Conservation (phyloP, 2,329 filamentous ascomycete species). For the Ascochyta clinopodiicola region DNA sequence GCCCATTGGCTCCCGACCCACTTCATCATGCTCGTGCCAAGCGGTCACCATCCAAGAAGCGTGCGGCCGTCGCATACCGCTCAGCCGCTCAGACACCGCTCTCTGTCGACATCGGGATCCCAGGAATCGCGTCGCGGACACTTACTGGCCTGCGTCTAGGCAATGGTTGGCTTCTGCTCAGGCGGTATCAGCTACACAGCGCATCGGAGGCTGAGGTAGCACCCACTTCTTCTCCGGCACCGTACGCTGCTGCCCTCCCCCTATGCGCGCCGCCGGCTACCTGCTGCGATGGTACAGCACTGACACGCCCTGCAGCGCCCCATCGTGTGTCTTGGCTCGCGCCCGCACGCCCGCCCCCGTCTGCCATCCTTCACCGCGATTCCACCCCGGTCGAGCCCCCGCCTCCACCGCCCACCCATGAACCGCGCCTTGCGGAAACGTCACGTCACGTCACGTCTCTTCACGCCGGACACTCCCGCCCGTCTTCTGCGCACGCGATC, state of each 20-base stretch:
- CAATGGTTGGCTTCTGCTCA: slow-evolving; percentile 37
- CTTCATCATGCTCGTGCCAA: neutral
- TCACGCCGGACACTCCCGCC: neutral
- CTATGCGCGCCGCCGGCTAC: slow-evolving; percentile 2
- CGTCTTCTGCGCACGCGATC: neutral
- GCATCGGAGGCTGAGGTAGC: slow-evolving; percentile 41
- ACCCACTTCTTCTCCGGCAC: slow-evolving; percentile 13
- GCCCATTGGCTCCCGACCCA: neutral
- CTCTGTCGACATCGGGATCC: neutral
- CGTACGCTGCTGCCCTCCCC: neutral
- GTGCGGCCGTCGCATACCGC: neutral
- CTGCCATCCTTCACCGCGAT: slow-evolving; percentile 3
- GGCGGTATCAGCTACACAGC: slow-evolving; percentile 31
- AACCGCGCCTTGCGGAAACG: slow-evolving; percentile 18
- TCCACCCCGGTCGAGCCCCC: neutral
- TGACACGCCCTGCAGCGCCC: slow-evolving; percentile 7
- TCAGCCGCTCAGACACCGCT: slow-evolving; percentile 2
- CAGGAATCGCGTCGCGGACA: slow-evolving; percentile 12
- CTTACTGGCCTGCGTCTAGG: slow-evolving; percentile 21
- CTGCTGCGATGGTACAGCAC: neutral
- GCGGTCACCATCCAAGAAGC: slow-evolving; percentile 4
- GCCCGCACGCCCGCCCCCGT: slow-evolving; percentile 4
- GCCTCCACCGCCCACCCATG: slow-evolving; percentile 18
- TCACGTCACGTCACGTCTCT: neutral
- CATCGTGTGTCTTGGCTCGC: slow-evolving; percentile 4